Evolutionary conservation across 352 stramenopile species (phyloP).

Genomic region (Globisporangium solare): DNA sequence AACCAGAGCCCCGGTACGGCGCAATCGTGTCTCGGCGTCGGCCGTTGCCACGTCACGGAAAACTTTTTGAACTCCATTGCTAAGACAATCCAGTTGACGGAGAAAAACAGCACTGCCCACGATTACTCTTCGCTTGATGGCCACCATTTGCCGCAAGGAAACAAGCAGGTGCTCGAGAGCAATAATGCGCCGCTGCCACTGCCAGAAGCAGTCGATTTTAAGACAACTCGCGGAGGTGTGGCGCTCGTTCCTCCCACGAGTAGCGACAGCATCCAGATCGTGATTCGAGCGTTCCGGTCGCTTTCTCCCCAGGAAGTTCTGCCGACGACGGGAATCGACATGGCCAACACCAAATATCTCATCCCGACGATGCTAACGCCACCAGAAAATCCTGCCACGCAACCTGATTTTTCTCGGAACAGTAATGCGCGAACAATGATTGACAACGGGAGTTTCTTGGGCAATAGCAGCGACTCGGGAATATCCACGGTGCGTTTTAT

Average conservation of each 20-base stretch:
- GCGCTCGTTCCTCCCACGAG: slow-evolving; percentile 10
- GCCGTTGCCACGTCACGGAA: slow-evolving; percentile 48
- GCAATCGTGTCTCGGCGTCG: slow-evolving; percentile 45
- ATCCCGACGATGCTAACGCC: slow-evolving; percentile 52
- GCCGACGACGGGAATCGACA: slow-evolving; percentile 57
- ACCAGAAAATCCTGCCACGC: slow-evolving; percentile 22
- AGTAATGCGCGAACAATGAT: slow-evolving; percentile 40
- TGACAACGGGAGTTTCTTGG: slow-evolving; percentile 66
- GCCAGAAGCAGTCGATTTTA: slow-evolving; percentile 10
- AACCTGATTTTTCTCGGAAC: slow-evolving; percentile 15
- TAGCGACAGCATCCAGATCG: slow-evolving; percentile 30
- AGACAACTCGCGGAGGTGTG: slow-evolving; percentile 10
- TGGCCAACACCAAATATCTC: slow-evolving; percentile 73
- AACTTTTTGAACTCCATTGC: slow-evolving; percentile 39
- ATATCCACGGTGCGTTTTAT: slow-evolving; percentile 36
- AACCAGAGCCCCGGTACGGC: slow-evolving; percentile 34
- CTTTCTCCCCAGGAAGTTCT: slow-evolving; percentile 44
- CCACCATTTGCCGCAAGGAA: slow-evolving; percentile 11
- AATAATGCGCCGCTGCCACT: not conserved
- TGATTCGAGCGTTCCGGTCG: slow-evolving; percentile 52
- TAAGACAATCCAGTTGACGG: slow-evolving; percentile 40
- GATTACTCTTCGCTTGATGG: slow-evolving; percentile 18
- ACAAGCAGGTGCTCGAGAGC: slow-evolving; percentile 10
- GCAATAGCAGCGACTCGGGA: slow-evolving; percentile 28
- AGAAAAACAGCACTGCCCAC: slow-evolving; percentile 34